Evolutionary conservation across 2,329 filamentous ascomycete genomes (phyloP), one percentile per base, ranked within the genome.

Genomic region (Periglandula ipomoeae): DNA sequence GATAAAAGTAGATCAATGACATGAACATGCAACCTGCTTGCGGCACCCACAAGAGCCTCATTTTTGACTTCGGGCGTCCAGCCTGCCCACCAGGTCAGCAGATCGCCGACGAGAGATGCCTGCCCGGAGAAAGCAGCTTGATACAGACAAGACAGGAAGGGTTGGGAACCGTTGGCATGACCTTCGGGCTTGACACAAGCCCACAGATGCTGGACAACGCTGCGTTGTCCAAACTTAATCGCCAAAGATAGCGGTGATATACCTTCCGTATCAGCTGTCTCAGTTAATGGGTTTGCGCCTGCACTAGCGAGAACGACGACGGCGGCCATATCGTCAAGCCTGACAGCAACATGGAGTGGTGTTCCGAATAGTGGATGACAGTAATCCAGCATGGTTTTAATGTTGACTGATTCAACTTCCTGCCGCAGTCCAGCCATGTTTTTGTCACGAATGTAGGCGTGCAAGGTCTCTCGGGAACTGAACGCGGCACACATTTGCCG

Each of bases 1-100:
- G 35, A 5, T 7, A 56, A 23, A 8, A 56, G 50, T 22, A 53
- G 23, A 7, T 39, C 9, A 27, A 46, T 46, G 2, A 51, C 51
- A 6, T 51, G 22, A 20, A 55, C 38, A 10, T 53, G 48, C 55
- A 56, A 59, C 26, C 35, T 22, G 1, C 40, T 3, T 22, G 48
- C 47, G n/a, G 53, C 54, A 6, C 38, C 38, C 13, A 27, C 11
- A 1, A 58, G 44, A 7, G 56, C 58, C 2, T 44, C 4, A 9
- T 38, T 23, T 26, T 40, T 49, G 24, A 42, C 32, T 15, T 41
- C 47, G 2, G 50, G n/a, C 1, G 50, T 40, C 54, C 55, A 58
- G 22, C 55, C 50, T 13, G 52, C 49, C 44, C 49, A 53, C 49
- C 51, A 56, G 24, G 32, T 46, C n/a, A 56, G 17, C 4, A 58